Conservation (phyloP, 768 basidiomycete species). For the Serendipita sp. region DNA sequence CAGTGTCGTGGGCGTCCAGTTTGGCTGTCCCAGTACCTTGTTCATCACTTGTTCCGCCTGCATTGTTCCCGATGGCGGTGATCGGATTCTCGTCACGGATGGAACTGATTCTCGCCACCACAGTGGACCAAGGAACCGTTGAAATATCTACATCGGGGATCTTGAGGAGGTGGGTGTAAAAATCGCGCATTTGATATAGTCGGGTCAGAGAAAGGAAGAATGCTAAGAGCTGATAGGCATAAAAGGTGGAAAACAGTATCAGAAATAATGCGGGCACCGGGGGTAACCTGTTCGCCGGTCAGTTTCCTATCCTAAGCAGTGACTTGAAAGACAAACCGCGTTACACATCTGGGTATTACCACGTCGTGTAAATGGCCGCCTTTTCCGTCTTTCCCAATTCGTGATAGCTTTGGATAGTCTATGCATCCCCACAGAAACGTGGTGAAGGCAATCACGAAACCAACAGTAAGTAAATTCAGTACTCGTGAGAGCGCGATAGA, state of each 20-base stretch:
- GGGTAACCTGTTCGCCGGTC: conserved; percentile 42
- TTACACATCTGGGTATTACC: conserved; percentile 67
- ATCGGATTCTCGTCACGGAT: conserved; percentile 90
- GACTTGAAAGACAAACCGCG: conserved; percentile 39
- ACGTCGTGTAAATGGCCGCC: conserved; percentile 51
- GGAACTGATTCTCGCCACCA: conserved; percentile 76
- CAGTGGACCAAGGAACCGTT: conserved; percentile 91
- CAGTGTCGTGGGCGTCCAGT: conserved; percentile 94
- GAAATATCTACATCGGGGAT: conserved; percentile 98
- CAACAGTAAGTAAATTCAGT: conserved; percentile 95
- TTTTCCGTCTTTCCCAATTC: neutral
- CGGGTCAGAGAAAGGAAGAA: conserved; percentile 62
- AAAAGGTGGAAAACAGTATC: conserved; percentile 72
- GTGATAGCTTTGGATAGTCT: conserved; percentile 67
- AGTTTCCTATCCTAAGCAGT: neutral
- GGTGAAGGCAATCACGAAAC: conserved; percentile 97
- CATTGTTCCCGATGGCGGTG: conserved; percentile 60
- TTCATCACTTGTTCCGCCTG: conserved; percentile 31
- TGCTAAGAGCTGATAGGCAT: conserved; percentile 70
- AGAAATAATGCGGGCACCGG: conserved; percentile 76
- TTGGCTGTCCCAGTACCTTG: conserved; percentile 57
- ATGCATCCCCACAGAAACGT: conserved; percentile 92
- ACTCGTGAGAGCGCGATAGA: conserved; percentile 83
- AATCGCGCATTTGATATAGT: conserved; percentile 88
- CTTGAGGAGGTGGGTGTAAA: conserved; percentile 85